Conservation (phyloP, 2,329 filamentous ascomycete genomes). For the Coniosporium tulheliwenetii region DNA sequence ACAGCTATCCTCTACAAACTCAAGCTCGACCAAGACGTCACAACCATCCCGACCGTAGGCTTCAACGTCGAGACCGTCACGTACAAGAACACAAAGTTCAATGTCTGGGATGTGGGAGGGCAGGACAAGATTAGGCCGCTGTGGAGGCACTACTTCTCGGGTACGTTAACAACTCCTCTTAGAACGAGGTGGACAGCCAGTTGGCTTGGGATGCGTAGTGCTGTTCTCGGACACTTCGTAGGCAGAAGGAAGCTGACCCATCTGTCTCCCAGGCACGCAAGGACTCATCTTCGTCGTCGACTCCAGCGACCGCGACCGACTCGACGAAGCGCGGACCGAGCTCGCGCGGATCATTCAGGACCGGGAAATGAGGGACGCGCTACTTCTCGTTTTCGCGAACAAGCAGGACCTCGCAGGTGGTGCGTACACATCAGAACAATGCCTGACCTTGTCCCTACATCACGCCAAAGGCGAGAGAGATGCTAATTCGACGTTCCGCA, state of each 20-base stretch:
- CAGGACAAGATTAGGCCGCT: conserved; percentile 99
- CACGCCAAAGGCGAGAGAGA: not conserved
- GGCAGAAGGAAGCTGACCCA: not conserved
- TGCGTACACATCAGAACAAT: conserved; percentile 34
- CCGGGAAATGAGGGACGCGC: conserved; percentile 92
- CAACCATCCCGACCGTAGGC: conserved; percentile 96
- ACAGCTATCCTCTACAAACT: conserved; percentile 93
- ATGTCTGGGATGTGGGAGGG: conserved; percentile 99
- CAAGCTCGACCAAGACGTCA: conserved; percentile 98
- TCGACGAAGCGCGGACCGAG: conserved; percentile 92
- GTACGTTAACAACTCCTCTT: conserved; percentile 23
- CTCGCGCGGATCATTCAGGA: conserved; percentile 98
- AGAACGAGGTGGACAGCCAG: not conserved
- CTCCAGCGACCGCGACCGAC: conserved; percentile 95
- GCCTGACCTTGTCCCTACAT: not conserved
- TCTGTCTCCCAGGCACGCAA: conserved; percentile 51
- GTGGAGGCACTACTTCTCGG: conserved; percentile 99
- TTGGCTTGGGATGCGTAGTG: too few species aligned
- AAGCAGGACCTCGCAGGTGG: conserved; percentile 90
- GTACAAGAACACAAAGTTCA: conserved; percentile 99
- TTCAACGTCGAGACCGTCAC: conserved; percentile 99
- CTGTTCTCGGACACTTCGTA: not conserved
- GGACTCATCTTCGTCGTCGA: conserved; percentile 99
- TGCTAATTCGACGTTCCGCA: conserved; percentile 6
- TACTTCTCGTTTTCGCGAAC: conserved; percentile 96